Base-by-base conservation (phyloP, 1,139 yeast genomes). In the Eremothecium coryli region DNA sequence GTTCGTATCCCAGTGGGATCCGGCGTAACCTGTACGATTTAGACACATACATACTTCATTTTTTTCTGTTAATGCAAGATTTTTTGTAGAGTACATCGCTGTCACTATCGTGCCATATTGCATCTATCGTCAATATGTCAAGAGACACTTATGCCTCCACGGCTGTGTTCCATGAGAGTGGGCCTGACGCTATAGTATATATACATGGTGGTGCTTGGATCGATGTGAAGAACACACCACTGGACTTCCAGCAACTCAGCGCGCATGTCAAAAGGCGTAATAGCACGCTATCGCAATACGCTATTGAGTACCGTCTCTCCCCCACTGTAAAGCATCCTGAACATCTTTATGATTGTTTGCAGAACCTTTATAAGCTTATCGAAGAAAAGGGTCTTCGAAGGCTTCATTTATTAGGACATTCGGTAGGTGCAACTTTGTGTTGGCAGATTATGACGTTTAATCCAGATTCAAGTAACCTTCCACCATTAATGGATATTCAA, bases 151-250 rank as follows among this genome's bases (percentile, higher is more conserved):
- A 25, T 15, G 16, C 12, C 7, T 33, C 38, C n/a, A 39, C 45
- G 6, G 40, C 35, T 11, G 36, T 32, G 13, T 42, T 44, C 31
- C 29, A 38, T 20, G 25, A 33, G 18, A 8, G 20, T 16, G 22
- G 30, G 5, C 12, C 4, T 11, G 30, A 27, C 2, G 52, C 54
- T 4, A 30, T 58, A 18, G 42, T 84, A 1, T 76, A 73, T 44
- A 68, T 85, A 24, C 95, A 85, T 54, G 95, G 95, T 0, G 95
- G 95, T 0, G 94, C 90, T 0, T 85, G 95, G 95, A 62, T 82
- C 44, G 94, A 82, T 50, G 74, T 76, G 0, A 54, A 44, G 2
- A 77, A 79, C 50, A 73, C 82, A 0, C 69, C 56, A 32, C 59
- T 65, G 30, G 93, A 81, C 49, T 76, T 73, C 38, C 60, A 61